Conservation (phyloP, 2,329 filamentous ascomycete genomes). For the Fonsecaea nubica region DNA sequence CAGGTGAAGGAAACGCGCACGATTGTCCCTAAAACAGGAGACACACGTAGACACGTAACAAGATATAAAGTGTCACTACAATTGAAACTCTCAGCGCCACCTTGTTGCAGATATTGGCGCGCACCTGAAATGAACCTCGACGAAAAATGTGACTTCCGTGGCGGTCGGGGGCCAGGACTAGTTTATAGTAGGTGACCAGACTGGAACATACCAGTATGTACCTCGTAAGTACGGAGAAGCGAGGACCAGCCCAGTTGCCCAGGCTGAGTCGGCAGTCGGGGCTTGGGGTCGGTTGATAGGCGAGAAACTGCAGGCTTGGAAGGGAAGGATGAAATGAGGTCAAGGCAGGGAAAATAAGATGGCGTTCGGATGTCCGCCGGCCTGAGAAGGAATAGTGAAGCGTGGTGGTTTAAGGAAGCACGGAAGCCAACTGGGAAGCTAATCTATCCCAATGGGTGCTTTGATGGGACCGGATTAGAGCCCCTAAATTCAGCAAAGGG, state of each 20-base stretch:
- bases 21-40: background rate
- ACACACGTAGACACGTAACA: too few relatives aligned
- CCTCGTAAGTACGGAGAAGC: too few relatives aligned
- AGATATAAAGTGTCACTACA: too few relatives aligned
- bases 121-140: background rate
- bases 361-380: conserved; percentile 33
- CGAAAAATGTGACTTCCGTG: background rate
- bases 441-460: conserved; percentile 1
- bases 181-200: conserved; percentile 1
- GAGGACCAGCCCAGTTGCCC: background rate
- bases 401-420: background rate
- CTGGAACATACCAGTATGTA: background rate
- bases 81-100: background rate
- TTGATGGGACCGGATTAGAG: background rate
- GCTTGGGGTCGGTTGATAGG: conserved; percentile 10
- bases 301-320: conserved; percentile 3
- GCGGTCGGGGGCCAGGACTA: background rate
- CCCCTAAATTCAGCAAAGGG: background rate
- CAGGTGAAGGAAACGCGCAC: background rate
- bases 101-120: background rate
- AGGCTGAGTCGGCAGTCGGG: conserved; percentile 17
- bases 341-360: conserved; percentile 7
- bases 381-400: conserved; percentile 11
- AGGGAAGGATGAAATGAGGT: background rate
- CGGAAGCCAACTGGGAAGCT: background rate